Evolutionary conservation across 2,329 filamentous ascomycete genomes (phyloP), one percentile per base, ranked within the genome.

Genomic region (Hawksworthiomyces lignivorus): DNA sequence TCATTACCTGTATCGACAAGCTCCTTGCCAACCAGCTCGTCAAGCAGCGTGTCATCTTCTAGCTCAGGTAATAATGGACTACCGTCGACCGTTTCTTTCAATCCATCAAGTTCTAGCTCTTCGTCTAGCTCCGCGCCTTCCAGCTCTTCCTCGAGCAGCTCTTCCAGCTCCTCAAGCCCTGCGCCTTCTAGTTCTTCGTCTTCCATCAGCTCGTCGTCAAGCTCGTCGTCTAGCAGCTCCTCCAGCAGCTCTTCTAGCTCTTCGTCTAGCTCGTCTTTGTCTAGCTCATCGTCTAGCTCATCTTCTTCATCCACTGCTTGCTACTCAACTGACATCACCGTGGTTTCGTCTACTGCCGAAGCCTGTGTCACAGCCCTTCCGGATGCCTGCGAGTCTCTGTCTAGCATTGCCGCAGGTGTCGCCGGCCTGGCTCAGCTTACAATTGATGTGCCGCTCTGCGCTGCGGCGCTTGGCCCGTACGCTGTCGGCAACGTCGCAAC

Each of bases 301-400:
- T 14, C 28, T 7, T 17, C 29, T 18, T 29, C 36, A 15, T 14
- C 39, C 4, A 35, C 42, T 7, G 27, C 26, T 14, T 48, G 42
- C 43, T 32, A 28, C 32, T 36, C 43, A 2, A 48, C 43, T 12
- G 14, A 44, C 11, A 14, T 28, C 7, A 18, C 35, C 3, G 41
- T 41, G 9, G 32, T 43, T 3, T 35, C 39, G 8, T 14, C 41
- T 1, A 37, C 44, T 4, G 27, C 43, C 2, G 10, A 24, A 4
- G 40, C 28, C 19, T 51, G 49, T 17, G 36, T 36, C 6, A 37
- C 41, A 1, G 9, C 36, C 1, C 38, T 52, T 19, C 50, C 50
- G 8, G 14, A 18, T 2, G 15, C 43, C n/a, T 47, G 42, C 33
- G 11, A 12, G n/a, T n/a, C n/a, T n/a, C n/a, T n/a, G n/a, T n/a